Evolutionary conservation across 768 basidiomycete genomes (phyloP).

Genomic region (Boletus pseudopeckii): DNA sequence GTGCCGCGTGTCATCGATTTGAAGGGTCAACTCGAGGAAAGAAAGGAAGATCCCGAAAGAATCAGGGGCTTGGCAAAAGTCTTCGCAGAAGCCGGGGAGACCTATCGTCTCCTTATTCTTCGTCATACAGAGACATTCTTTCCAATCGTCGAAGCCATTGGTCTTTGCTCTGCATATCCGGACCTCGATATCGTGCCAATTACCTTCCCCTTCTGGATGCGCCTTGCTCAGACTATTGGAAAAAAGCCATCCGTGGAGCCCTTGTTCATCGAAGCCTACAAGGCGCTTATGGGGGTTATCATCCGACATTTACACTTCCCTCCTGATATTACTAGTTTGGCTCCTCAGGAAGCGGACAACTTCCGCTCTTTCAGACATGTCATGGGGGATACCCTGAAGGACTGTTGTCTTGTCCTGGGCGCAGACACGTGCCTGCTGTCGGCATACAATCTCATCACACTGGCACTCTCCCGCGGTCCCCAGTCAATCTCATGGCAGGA

Average conservation of each 20-base stretch:
- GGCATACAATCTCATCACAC: slow-evolving; percentile 76
- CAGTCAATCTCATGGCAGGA: slow-evolving; percentile 84
- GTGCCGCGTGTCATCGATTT: slow-evolving; percentile 83
- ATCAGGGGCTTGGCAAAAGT: slow-evolving; percentile 88
- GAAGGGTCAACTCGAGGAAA: slow-evolving; percentile 53
- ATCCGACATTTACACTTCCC: slow-evolving; percentile 93
- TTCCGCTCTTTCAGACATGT: slow-evolving; percentile 95
- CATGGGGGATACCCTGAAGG: slow-evolving; percentile 99
- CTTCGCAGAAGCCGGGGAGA: slow-evolving; percentile 97
- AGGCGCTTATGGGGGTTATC: slow-evolving; percentile 77
- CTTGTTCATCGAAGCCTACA: slow-evolving; percentile 81
- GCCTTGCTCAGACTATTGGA: slow-evolving; percentile 84
- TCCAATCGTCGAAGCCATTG: slow-evolving; percentile 93
- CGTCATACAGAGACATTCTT: slow-evolving; percentile 91
- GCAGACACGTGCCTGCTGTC: slow-evolving; percentile 79
- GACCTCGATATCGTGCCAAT: slow-evolving; percentile 97
- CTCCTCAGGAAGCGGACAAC: slow-evolving; percentile 85
- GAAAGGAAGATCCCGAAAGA: slow-evolving; percentile 78
- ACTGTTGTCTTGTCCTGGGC: slow-evolving; percentile 93
- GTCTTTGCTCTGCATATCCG: slow-evolving; percentile 85
- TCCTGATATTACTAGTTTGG: slow-evolving; percentile 56
- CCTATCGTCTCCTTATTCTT: slow-evolving; percentile 83
- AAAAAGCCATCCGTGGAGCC: slow-evolving; percentile 70
- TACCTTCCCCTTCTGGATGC: slow-evolving; percentile 99
- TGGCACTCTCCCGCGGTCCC: slow-evolving; percentile 60